Percentiles rank a stretch among this genome's conserved stretches.
Conservation (phyloP, 768 basidiomycete genomes). For the Hemileccinum impolitum region DNA sequence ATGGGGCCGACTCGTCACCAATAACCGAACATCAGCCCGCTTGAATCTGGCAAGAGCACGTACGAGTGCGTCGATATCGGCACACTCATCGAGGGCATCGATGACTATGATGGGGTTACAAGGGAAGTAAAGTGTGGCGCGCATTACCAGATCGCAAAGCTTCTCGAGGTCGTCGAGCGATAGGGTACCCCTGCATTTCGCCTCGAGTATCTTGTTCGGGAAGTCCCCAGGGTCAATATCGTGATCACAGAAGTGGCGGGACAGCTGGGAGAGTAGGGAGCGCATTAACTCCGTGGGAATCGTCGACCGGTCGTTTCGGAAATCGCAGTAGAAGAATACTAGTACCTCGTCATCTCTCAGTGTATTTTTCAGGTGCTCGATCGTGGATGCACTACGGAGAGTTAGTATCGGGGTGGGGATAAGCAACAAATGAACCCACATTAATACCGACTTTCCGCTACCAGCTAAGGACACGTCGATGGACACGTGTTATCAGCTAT, state of each 20-base stretch:
- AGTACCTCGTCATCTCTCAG: not conserved
- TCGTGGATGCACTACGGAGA: not conserved
- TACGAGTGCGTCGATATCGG: not conserved
- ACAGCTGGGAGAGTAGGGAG: constrained; percentile 1
- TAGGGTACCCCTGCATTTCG: not conserved
- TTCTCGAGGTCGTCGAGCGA: not conserved
- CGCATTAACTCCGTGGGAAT: constrained; percentile 1
- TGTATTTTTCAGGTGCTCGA: not conserved
- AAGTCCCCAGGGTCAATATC: not conserved
- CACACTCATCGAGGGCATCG: constrained; percentile 11
- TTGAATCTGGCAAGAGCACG: not conserved
- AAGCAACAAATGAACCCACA: not conserved
- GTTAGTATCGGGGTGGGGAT: not conserved
- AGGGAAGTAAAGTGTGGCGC: not conserved
- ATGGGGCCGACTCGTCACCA: not conserved
- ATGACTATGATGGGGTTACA: constrained; percentile 5
- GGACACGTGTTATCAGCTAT: too few species aligned
- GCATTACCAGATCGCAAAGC: not conserved
- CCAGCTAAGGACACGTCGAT: not conserved
- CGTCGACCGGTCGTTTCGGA: not conserved
- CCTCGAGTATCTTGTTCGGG: not conserved
- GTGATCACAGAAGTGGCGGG: not conserved
- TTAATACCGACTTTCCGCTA: not conserved
- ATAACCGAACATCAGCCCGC: not conserved
- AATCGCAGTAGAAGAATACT: constrained; percentile 5